These are phyloP conservation scores for Salix purpurea DNA, from an alignment of 345 rosid genomes.

Conservation along the genomic window DNA sequence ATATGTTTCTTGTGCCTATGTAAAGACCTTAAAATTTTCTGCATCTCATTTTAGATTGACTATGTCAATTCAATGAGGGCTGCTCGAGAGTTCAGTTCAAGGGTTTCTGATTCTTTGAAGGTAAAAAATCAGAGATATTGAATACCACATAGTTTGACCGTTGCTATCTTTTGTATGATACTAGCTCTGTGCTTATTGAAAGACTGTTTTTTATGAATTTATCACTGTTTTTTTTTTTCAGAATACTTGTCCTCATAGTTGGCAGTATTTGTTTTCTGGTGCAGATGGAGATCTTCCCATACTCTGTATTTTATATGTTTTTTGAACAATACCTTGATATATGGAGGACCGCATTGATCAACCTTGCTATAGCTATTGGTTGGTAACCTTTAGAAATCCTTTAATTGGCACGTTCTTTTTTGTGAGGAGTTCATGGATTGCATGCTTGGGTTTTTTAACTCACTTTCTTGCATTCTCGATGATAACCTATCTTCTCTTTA, in stretches of 20 bases:
- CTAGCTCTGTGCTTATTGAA: background rate
- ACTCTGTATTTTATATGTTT: conserved; percentile 96
- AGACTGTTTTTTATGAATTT: background rate
- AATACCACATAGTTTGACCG: background rate
- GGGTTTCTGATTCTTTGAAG: conserved; percentile 74
- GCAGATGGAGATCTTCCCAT: conserved; percentile 97
- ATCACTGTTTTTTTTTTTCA: background rate
- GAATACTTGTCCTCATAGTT: background rate
- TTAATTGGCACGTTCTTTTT: background rate
- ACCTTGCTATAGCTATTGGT: conserved; percentile 94
- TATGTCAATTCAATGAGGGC: conserved; percentile 89
- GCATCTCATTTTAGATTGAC: conserved; percentile 50
- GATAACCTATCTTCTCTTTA: background rate
- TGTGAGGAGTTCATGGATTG: background rate
- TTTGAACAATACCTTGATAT: conserved; percentile 97
- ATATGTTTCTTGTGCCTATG: conserved; percentile 4
- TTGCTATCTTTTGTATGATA: background rate
- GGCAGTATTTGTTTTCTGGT: conserved; percentile 19
- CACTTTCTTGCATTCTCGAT: background rate
- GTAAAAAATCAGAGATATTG: conserved; percentile 29
- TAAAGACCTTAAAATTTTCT: conserved; percentile 2
- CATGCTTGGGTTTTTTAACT: background rate
- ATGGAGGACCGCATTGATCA: conserved; percentile 92
- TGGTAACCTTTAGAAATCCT: conserved; percentile 30
- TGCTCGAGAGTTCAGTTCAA: conserved; percentile 76